These are phyloP conservation scores for Erucastrum elatum DNA, from an alignment of 345 rosid species.

Conservation along the genomic window DNA sequence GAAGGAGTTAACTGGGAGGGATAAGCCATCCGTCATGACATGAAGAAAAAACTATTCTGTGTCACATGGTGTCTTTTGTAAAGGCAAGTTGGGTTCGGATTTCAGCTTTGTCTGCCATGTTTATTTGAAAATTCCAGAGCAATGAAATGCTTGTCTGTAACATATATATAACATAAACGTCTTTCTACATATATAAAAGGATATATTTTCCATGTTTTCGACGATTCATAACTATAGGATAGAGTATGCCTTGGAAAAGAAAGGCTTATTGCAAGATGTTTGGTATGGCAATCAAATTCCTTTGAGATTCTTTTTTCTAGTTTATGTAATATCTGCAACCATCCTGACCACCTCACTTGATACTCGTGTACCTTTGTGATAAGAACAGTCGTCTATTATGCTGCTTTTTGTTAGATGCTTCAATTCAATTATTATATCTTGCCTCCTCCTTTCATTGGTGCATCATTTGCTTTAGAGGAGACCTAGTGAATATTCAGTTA, in stretches of 20 bases:
- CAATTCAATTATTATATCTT: slow-evolving; percentile 12
- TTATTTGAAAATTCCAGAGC: background rate
- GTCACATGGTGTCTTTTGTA: background rate
- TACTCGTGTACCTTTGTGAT: slow-evolving; percentile 4
- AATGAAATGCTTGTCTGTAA: slow-evolving; percentile 21
- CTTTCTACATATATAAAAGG: slow-evolving; percentile 8
- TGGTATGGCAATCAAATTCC: too few relatives aligned
- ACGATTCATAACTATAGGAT: too few relatives aligned
- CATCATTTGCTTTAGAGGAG: slow-evolving; percentile 8
- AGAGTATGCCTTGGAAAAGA: too few relatives aligned
- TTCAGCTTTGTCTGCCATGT: background rate
- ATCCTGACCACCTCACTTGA: background rate
- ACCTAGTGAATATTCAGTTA: slow-evolving; percentile 31
- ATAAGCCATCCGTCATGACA: slow-evolving; percentile 91
- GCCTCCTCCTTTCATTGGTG: background rate
- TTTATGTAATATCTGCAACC: background rate
- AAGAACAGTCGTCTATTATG: slow-evolving; percentile 13
- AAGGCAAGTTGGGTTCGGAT: background rate
- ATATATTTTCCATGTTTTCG: background rate
- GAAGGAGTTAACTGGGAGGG: slow-evolving; percentile 85
- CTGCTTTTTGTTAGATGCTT: background rate
- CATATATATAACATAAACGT: slow-evolving; percentile 12
- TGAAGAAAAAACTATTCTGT: slow-evolving; percentile 12
- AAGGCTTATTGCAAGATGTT: too few relatives aligned
- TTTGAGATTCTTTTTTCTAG: background rate